Conservation (phyloP, 495 filamentous ascomycete genomes). For the Xylaria bambusicola region DNA sequence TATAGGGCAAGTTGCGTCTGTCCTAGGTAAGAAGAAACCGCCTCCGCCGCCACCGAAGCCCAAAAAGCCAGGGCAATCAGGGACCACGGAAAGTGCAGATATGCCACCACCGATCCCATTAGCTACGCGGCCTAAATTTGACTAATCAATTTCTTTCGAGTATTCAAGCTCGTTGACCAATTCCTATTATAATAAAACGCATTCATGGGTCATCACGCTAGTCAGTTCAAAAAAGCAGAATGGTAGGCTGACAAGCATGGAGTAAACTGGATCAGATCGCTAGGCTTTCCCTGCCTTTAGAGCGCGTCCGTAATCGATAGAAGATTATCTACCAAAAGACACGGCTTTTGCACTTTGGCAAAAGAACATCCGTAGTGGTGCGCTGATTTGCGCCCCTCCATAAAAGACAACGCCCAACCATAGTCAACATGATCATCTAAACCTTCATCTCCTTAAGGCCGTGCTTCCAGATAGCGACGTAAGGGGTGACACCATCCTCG, state of each 20-base stretch:
- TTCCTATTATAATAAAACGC: too few relatives aligned
- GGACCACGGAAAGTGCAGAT: constrained; percentile 8
- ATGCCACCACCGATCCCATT: constrained; percentile 55
- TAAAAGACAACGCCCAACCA: background rate
- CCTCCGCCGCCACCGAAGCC: constrained; percentile 72
- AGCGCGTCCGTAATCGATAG: constrained; percentile 11
- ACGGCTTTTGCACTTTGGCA: constrained; percentile 11
- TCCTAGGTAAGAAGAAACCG: constrained; percentile 59
- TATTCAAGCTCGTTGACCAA: too few relatives aligned
- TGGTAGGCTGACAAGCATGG: background rate
- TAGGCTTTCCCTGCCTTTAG: constrained; percentile 1
- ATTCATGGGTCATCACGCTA: too few relatives aligned
- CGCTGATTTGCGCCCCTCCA: constrained; percentile 5
- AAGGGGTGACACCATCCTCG: constrained; percentile 92
- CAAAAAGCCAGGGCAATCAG: constrained; percentile 50
- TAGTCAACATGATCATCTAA: constrained; percentile 50
- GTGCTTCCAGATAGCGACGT: constrained; percentile 91
- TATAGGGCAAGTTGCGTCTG: constrained; percentile 32
- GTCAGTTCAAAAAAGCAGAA: too few relatives aligned
- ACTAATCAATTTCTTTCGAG: constrained; percentile 25
- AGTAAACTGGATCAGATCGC: constrained; percentile 8
- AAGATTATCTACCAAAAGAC: constrained; percentile 5
- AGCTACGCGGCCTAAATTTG: constrained; percentile 43
- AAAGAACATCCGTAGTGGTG: constrained; percentile 5
- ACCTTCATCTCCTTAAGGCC: constrained; percentile 91